A percentile compares a stretch with the other conserved stretches of the same genome.
phyloP scores from a whole-genome alignment of 768 basidiomycete genomes.

The Kwoniella bestiolae region DNA sequence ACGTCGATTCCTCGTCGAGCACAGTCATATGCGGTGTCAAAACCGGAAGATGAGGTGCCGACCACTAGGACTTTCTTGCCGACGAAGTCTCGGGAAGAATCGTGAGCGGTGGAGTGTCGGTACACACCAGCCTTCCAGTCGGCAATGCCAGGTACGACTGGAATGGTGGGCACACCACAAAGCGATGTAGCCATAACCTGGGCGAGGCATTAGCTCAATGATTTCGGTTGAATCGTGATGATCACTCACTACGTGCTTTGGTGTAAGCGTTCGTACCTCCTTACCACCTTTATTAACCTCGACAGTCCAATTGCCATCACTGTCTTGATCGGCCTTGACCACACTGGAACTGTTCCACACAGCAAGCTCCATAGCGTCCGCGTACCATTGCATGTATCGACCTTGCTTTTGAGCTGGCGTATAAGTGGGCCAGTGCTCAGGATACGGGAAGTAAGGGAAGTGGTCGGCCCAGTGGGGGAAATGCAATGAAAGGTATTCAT shows the following conservation, averaged over 20 bases:
- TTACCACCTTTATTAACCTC: slow-evolving; percentile 14
- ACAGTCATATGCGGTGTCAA: slow-evolving; percentile 64
- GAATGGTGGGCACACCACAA: slow-evolving; percentile 15
- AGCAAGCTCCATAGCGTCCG: slow-evolving; percentile 25
- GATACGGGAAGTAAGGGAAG: slow-evolving; percentile 60
- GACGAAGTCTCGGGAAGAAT: slow-evolving; percentile 63
- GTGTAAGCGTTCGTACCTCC: slow-evolving; percentile 7
- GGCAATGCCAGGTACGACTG: slow-evolving; percentile 53
- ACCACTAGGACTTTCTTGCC: slow-evolving; percentile 71
- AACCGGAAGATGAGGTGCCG: slow-evolving; percentile 65
- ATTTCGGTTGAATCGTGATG: no score
- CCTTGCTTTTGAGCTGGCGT: slow-evolving; percentile 52
- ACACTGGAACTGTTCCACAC: slow-evolving; percentile 25
- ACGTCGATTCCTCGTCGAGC: slow-evolving; percentile 62
- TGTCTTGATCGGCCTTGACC: slow-evolving; percentile 9
- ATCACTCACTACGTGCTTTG: slow-evolving; percentile 25
- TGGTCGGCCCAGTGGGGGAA: slow-evolving; percentile 52
- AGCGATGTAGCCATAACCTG: slow-evolving; percentile 28
- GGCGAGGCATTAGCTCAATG: no score
- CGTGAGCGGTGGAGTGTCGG: slow-evolving; percentile 67
- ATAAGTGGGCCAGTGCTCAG: slow-evolving; percentile 53
- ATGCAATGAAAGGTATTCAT: slow-evolving; percentile 70
- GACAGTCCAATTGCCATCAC: slow-evolving; percentile 27
- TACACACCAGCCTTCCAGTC: slow-evolving; percentile 66
- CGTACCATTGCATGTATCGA: slow-evolving; percentile 52